Evolutionary conservation across 306 rosid species (phyloP), one percentile per base, ranked within the genome.

Genomic region (Corylus avellana): DNA sequence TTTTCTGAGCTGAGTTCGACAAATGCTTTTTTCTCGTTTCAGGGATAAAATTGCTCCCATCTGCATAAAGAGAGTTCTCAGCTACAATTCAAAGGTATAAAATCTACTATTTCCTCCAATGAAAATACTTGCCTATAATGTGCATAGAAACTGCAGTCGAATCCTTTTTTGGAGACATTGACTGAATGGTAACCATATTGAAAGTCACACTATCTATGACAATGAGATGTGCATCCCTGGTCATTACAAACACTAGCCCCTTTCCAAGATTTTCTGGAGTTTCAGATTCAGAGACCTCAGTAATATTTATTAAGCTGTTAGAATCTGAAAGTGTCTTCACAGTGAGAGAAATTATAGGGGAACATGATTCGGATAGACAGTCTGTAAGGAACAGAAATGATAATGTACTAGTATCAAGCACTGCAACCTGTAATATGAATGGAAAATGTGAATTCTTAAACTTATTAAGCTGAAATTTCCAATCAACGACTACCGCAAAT

Each of bases 341-440:
- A 77, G 73, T 75, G 76, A 94, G 81, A 78, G 93, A 90, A 72
- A 81, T 77, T 62, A 92, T 80, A 67, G 90, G 88, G 25, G 91
- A 86, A 78, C 87, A 82, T 73, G 88, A 76, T 83, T 79, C 70
- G 73, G 94, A 81, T 74, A 78, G 86, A 58, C 83, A 73, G 44
- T 89, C 90, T 5, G 86, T 87, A 74, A 92, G 83, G 89, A 89
- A 86, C 80, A 92, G 74, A 84, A 92, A 80, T 80, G 97, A 89
- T 25, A 87, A 74, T 58, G 91, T 58, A 74, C 78, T 76, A 73
- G 84, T 75, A 87, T 91, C 93, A 84, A 94, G 81, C 93, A 92
- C 59, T 56, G 97, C 94, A 63, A 94, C 97, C 98, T 94, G 97
- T 79, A 75, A 82, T 87, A 73, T 25, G 75, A 70, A 81, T 78